Conservation (phyloP, 306 rosid genomes). For the Dicorynia guianensis region DNA sequence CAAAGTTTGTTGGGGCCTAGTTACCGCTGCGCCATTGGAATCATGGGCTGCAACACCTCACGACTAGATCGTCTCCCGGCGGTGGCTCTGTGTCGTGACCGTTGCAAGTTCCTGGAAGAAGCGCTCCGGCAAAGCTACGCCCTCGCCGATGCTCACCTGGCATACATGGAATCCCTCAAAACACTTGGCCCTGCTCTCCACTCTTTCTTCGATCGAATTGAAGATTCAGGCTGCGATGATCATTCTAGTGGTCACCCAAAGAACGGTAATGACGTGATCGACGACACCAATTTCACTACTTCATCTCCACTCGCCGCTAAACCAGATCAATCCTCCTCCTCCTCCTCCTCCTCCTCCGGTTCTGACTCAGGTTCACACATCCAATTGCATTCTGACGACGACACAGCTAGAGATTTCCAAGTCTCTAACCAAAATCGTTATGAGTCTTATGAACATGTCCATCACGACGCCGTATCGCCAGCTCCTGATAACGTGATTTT, state of each 20-base stretch:
- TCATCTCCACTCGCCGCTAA: slow-evolving; percentile 19
- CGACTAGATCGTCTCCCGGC: slow-evolving; percentile 72
- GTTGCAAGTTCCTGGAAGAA: slow-evolving; percentile 72
- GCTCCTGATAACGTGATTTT: slow-evolving; percentile 39
- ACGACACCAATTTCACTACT: slow-evolving; percentile 4
- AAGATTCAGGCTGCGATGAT: background rate
- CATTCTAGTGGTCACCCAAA: background rate
- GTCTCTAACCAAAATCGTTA: slow-evolving; percentile 22
- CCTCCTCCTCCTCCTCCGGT: slow-evolving; percentile 47
- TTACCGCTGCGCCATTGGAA: slow-evolving; percentile 2
- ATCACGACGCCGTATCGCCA: slow-evolving; percentile 23
- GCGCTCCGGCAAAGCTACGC: slow-evolving; percentile 67
- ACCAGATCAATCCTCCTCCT: slow-evolving; percentile 37
- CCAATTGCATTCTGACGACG: slow-evolving; percentile 45
- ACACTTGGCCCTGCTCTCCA: slow-evolving; percentile 63
- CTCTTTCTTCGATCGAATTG: slow-evolving; percentile 56
- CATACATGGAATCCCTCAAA: slow-evolving; percentile 70
- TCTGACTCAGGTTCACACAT: slow-evolving; percentile 44
- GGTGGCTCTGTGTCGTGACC: slow-evolving; percentile 86
- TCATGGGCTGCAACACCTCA: slow-evolving; percentile 83
- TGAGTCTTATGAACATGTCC: slow-evolving; percentile 33
- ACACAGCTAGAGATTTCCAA: slow-evolving; percentile 39
- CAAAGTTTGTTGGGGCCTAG: background rate
- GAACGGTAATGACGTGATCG: background rate
- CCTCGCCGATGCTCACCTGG: slow-evolving; percentile 78